Evolutionary conservation across 2,329 filamentous ascomycete species (phyloP).

Genomic region (Claviceps africana): DNA sequence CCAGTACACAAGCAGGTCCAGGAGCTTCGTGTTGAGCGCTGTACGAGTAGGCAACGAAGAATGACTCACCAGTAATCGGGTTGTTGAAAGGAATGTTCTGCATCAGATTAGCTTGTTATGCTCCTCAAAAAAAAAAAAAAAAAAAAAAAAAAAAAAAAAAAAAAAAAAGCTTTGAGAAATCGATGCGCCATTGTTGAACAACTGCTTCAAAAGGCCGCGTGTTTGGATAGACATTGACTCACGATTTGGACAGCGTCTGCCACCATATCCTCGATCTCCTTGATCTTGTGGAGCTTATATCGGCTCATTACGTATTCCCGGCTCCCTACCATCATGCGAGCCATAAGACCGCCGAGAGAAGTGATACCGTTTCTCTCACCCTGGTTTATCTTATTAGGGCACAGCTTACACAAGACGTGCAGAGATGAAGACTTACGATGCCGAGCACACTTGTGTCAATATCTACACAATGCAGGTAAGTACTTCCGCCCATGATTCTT

Average conservation of each 20-base stretch:
- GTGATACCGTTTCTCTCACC: constrained; percentile 8
- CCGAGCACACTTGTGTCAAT: constrained; percentile 7
- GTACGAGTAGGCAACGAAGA: too few relatives aligned
- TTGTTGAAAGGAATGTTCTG: constrained; percentile 17
- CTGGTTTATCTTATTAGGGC: background rate
- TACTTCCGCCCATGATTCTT: background rate
- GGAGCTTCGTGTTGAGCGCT: background rate
- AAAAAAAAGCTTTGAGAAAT: background rate
- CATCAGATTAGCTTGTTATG: background rate
- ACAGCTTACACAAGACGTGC: background rate
- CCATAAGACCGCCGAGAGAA: constrained; percentile 8
- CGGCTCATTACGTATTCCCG: constrained; percentile 8
- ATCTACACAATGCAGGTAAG: background rate
- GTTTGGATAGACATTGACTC: background rate
- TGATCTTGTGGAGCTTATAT: constrained; percentile 81
- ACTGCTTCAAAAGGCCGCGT: background rate
- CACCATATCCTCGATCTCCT: constrained; percentile 71
- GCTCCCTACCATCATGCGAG: constrained; percentile 21
- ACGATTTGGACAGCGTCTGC: constrained; percentile 25
- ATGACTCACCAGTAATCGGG: constrained; percentile 14
- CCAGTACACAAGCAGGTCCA: background rate
- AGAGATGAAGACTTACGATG: background rate
- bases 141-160: background rate
- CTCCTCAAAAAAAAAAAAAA: background rate
- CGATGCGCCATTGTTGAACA: background rate